phyloP scores from a whole-genome alignment of 2,329 filamentous ascomycete genomes.

The Penicillium hesseltinei region DNA sequence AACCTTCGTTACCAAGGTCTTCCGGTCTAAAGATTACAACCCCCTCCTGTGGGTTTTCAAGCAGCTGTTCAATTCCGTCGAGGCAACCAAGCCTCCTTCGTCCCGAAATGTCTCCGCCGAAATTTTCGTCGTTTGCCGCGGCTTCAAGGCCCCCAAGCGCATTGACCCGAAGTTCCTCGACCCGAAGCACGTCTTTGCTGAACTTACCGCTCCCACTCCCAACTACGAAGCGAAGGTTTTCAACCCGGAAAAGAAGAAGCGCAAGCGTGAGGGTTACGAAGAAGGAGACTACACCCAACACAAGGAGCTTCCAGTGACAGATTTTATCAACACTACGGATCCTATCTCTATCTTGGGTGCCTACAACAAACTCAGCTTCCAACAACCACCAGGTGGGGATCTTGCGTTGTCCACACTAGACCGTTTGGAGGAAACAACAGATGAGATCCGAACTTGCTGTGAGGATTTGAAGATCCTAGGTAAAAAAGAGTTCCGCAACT shows the following conservation, averaged over 20 bases:
- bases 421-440: slow-evolving; percentile 80
- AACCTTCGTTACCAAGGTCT: slow-evolving; percentile 95
- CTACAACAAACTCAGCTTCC: slow-evolving; percentile 80
- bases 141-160: slow-evolving; percentile 90
- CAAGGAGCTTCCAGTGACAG: slow-evolving; percentile 82
- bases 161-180: slow-evolving; percentile 93
- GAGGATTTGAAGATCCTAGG: slow-evolving; percentile 85
- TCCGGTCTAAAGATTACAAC: slow-evolving; percentile 96
- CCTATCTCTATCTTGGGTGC: slow-evolving; percentile 88
- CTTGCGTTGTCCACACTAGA: slow-evolving; percentile 82
- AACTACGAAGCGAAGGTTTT: slow-evolving; percentile 99
- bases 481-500: slow-evolving; percentile 86
- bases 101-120: slow-evolving; percentile 95
- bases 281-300: slow-evolving; percentile 92
- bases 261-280: slow-evolving; percentile 96
- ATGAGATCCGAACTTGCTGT: slow-evolving; percentile 76
- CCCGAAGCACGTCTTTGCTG: slow-evolving; percentile 84
- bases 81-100: slow-evolving; percentile 95
- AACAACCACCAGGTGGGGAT: slow-evolving; percentile 75
- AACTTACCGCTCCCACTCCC: slow-evolving; percentile 77
- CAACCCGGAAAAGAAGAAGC: slow-evolving; percentile 95
- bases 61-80: slow-evolving; percentile 90
- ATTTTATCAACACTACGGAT: slow-evolving; percentile 91
- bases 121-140: slow-evolving; percentile 95
- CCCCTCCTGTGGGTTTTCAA: slow-evolving; percentile 95